phyloP scores from a whole-genome alignment of 345 rosid species.

The Rhizophora apiculata region DNA sequence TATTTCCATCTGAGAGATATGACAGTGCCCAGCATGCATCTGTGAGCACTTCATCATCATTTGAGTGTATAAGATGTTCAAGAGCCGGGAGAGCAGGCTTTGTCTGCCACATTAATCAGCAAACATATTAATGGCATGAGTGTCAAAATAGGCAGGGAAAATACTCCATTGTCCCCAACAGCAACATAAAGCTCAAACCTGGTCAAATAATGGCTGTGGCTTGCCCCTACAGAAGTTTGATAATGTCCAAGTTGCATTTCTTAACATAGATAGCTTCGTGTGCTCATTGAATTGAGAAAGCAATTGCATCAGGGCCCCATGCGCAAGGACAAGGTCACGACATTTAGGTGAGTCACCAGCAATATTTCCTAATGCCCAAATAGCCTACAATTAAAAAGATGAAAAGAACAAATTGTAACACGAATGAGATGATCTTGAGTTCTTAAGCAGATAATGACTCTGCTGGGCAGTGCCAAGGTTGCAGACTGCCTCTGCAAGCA shows the following conservation, averaged over 20 bases:
- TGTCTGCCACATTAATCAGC: conserved; percentile 16
- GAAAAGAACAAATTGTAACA: neutral
- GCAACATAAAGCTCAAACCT: conserved; percentile 11
- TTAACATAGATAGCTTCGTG: conserved; percentile 31
- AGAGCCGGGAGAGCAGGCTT: conserved; percentile 29
- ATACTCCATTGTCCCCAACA: neutral
- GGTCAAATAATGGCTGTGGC: conserved; percentile 35
- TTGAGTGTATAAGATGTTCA: conserved; percentile 24
- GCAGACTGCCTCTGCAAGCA: too few relatives aligned
- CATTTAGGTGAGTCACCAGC: conserved; percentile 36
- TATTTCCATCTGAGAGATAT: conserved; percentile 32
- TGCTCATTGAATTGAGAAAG: conserved; percentile 28
- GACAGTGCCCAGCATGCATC: conserved; percentile 38
- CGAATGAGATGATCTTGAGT: neutral
- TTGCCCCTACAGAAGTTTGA: conserved; percentile 36
- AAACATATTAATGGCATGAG: neutral
- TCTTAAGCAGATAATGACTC: neutral
- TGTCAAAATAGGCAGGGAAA: neutral
- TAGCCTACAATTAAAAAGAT: conserved; percentile 15
- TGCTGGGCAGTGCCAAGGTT: neutral
- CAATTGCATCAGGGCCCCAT: conserved; percentile 24
- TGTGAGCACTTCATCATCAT: conserved; percentile 27
- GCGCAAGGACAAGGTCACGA: conserved; percentile 27
- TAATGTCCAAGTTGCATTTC: conserved; percentile 34
- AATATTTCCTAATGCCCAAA: conserved; percentile 34